phyloP scores from a whole-genome alignment of 1,284 basidiomycete genomes.

The Chalciporus sp. region DNA sequence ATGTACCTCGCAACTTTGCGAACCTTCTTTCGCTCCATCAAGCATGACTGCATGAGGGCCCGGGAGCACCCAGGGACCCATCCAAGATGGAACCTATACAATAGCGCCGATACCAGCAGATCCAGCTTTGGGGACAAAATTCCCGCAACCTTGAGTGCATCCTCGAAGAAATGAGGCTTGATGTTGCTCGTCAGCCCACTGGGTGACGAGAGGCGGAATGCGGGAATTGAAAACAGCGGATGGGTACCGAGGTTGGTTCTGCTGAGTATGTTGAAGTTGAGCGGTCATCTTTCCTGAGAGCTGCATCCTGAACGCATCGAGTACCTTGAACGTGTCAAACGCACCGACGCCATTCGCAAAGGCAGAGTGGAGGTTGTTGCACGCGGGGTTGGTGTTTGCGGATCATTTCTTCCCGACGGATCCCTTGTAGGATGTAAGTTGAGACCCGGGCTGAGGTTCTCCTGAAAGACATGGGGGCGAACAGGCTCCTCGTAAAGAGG shows the following conservation, averaged over 20 bases:
- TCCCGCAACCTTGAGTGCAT: slow-evolving; percentile 5
- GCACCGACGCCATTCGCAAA: slow-evolving; percentile 36
- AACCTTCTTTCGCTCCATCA: slow-evolving; percentile 56
- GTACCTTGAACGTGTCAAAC: slow-evolving; percentile 75
- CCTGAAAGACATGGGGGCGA: slow-evolving; percentile 46
- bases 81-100: slow-evolving; percentile 70
- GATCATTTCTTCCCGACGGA: slow-evolving; percentile 35
- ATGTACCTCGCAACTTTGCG: slow-evolving; percentile 75
- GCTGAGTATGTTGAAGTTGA: slow-evolving; percentile 41
- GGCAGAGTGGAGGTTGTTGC: slow-evolving; percentile 25
- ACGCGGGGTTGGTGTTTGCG: slow-evolving; percentile 30
- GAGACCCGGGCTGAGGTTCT: slow-evolving; percentile 79
- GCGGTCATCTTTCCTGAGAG: slow-evolving; percentile 83
- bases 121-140: slow-evolving; percentile 14
- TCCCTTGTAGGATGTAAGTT: slow-evolving; percentile 14
- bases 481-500: slow-evolving; percentile 33
- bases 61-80: slow-evolving; percentile 63
- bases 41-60: slow-evolving; percentile 15
- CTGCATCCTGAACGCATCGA: slow-evolving; percentile 87
- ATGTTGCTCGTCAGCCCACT: slow-evolving; percentile 53
- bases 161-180: slow-evolving; percentile 58
- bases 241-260: slow-evolving; percentile 29
- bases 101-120: slow-evolving; percentile 3
- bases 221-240: not conserved
- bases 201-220: slow-evolving; percentile 27